Evolutionary conservation across 257 asterid genomes (phyloP), one percentile per base, ranked within the genome.

Genomic region (Fraxinus quadrangulata): DNA sequence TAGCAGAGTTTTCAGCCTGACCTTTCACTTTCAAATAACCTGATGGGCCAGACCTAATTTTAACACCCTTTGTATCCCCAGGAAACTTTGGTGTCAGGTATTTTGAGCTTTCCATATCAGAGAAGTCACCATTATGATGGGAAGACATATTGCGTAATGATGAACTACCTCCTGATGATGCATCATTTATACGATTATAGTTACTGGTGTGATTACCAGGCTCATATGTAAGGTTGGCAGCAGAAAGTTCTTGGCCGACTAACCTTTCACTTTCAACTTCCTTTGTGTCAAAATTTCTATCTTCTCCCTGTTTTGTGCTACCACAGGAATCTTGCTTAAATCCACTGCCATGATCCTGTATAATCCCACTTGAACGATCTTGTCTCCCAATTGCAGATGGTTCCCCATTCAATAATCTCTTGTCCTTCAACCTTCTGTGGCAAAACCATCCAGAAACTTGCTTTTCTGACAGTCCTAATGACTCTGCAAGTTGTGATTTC

Each of bases 391-490:
- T 78, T 76, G 72, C 79, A 77, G 79, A 28, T 72, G 67, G 84
- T 71, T 89, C 94, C 31, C 87, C 94, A 63, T 77, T 83, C 68
- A 69, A 24, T 75, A 86, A 37, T 83, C 80, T 93, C 88, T 96
- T 93, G 85, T 93, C 99, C 83, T 92, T 93, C 85, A 92, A 84
- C 88, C 98, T 89, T 77, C 97, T 84, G 81, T 96, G 98, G 78
- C 99, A 96, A 86, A 96, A 96, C 99, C 99, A 96, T 37, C 97
- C 98, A 24, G 98, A 89, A 59, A 96, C 87, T 87, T 93, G 99
- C 86, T 92, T 96, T 79, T 96, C 99, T 26, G 99, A 86, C 88
- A 96, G 83, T 42, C 98, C 97, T 45, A 90, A 79, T 67, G 95
- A 81, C 87, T 85, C 89, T 5, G 96, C 97, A 66, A 96, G 84